A percentile compares a stretch with the other conserved stretches of the same genome.
Evolutionary conservation across 2,329 filamentous ascomycete genomes (phyloP).

Genomic region (Fusarium sp.): DNA sequence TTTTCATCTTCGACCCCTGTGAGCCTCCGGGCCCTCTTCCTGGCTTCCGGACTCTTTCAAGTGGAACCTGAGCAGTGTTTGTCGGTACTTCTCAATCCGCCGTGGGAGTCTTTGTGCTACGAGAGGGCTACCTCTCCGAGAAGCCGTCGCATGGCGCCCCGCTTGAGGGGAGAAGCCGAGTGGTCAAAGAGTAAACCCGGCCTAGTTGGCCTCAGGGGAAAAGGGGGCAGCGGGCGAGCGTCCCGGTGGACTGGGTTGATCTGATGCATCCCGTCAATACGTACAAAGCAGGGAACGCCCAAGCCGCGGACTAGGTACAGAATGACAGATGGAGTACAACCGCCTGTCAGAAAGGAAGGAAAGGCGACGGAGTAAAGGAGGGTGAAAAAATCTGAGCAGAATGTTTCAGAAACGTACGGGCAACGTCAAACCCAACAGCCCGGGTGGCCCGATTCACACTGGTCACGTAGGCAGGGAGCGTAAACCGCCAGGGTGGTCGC

Average conservation of each 20-base stretch:
- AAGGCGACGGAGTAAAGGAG: constrained; percentile 30
- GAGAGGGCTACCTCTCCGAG: constrained; percentile 42
- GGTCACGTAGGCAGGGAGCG: constrained; percentile 39
- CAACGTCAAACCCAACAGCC: constrained; percentile 36
- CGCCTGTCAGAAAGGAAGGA: constrained; percentile 20
- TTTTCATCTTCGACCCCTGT: constrained; percentile 36
- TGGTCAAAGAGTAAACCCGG: constrained; percentile 37
- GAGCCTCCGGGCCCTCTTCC: constrained; percentile 42
- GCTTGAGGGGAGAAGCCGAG: constrained; percentile 49
- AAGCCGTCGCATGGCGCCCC: constrained; percentile 50
- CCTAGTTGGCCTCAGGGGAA: constrained; percentile 47
- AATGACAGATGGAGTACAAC: constrained; percentile 41
- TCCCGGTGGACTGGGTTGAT: constrained; percentile 52
- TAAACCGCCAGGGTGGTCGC: constrained; percentile 12
- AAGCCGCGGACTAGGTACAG: constrained; percentile 33
- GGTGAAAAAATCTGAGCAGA: constrained; percentile 22
- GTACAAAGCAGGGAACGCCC: constrained; percentile 38
- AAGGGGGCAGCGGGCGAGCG: constrained; percentile 49
- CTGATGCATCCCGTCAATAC: constrained; percentile 48
- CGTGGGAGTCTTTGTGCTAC: constrained; percentile 43
- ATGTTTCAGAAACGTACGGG: constrained; percentile 40
- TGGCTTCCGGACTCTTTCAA: constrained; percentile 45
- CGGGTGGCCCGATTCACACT: constrained; percentile 40
- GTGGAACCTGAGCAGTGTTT: constrained; percentile 42
- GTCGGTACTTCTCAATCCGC: constrained; percentile 39